phyloP scores from a whole-genome alignment of 1,139 yeast genomes.

The Spathaspora jeffriesii region DNA sequence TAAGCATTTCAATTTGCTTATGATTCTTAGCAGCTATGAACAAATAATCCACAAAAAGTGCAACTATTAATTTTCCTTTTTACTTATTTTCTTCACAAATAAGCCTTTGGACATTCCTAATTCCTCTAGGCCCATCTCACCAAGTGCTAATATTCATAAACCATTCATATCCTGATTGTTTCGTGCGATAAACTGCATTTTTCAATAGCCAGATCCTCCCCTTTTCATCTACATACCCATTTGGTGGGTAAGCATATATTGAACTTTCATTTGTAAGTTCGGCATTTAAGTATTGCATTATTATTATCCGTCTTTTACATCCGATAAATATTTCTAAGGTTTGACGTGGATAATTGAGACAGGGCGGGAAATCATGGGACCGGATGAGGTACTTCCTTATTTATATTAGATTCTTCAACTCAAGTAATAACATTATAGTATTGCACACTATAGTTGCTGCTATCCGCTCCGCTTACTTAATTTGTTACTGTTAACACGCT shows the following conservation, averaged over 20 bases:
- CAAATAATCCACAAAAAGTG: slow-evolving; percentile 5
- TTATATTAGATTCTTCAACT: no score
- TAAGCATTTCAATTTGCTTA: no score
- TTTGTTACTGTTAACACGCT: neutral
- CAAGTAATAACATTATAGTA: no score
- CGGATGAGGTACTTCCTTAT: no score
- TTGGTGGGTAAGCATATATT: slow-evolving; percentile 4
- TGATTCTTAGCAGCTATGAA: no score
- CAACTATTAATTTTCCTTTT: neutral
- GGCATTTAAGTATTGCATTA: neutral
- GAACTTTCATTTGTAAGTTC: neutral
- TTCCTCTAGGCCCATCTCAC: neutral
- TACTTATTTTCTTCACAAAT: neutral
- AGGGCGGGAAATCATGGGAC: no score
- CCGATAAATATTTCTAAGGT: no score
- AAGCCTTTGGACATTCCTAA: neutral
- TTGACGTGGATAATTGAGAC: no score
- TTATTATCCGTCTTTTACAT: no score
- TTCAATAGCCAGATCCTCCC: slow-evolving; percentile 6
- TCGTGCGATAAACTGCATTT: slow-evolving; percentile 8
- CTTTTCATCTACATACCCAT: neutral
- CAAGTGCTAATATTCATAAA: slow-evolving; percentile 1
- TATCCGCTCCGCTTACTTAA: no score
- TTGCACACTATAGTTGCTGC: no score
- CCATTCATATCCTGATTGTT: slow-evolving; percentile 9